Evolutionary conservation across 192 early-diverging fungal species (phyloP).

Genomic region (Gaertneriomyces sp.): DNA sequence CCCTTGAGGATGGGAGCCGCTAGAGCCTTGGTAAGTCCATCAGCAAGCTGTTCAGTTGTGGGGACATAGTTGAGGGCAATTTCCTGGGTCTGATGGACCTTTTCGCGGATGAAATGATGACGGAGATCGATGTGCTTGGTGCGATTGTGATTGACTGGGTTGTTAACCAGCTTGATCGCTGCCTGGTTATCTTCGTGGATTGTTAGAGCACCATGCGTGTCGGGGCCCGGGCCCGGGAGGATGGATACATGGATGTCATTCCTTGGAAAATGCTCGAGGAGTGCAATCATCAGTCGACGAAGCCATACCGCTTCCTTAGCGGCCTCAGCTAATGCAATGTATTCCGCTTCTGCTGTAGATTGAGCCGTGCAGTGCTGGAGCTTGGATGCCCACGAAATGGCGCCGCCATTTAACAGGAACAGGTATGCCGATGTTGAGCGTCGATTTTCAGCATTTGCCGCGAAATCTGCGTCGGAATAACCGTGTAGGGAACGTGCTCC

Average conservation of each 20-base stretch:
- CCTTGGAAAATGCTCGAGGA: no score
- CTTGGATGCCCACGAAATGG: conserved; percentile 14
- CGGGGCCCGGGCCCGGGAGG: no score
- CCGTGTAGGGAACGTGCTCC: neutral
- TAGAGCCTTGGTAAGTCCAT: no score
- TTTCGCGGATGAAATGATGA: conserved; percentile 33
- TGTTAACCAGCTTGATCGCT: conserved; percentile 20
- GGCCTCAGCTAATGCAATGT: conserved; percentile 8
- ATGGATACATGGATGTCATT: no score
- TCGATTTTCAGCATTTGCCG: conserved; percentile 15
- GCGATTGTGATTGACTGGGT: conserved; percentile 31
- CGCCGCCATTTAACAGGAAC: conserved; percentile 16
- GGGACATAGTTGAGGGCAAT: neutral
- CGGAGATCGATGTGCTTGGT: conserved; percentile 39
- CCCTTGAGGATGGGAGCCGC: no score
- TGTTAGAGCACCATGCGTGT: no score
- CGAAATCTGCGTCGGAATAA: conserved; percentile 45
- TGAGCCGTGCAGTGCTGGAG: conserved; percentile 1
- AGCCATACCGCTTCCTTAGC: conserved; percentile 18
- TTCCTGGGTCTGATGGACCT: conserved; percentile 1
- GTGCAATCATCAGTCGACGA: no score
- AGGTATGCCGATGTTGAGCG: neutral
- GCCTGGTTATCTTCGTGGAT: conserved; percentile 4
- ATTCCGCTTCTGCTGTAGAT: conserved; percentile 28
- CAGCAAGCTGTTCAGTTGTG: no score